Base-by-base conservation (phyloP, 352 stramenopile genomes). In the Phytophthora ramorum region DNA sequence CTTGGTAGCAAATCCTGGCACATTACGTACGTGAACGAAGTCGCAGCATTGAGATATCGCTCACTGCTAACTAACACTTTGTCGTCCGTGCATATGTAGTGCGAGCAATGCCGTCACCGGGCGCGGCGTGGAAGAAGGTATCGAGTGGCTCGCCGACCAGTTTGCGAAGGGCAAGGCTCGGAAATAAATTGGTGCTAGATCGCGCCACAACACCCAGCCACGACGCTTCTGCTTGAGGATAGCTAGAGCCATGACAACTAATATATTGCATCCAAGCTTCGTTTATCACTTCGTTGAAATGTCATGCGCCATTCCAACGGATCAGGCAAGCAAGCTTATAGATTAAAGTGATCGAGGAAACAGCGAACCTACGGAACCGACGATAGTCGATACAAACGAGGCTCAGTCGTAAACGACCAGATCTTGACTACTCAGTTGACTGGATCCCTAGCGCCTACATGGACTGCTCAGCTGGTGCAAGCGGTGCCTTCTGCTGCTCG, bases 101-200 rank as follows among this genome's bases (percentile, higher is more conserved):
- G 83, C 81, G 49, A 95, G 87, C 80, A 93, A 96, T 64, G 87
- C 89, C 7, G 76, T 93, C 56, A 92, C 83, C 2, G 89, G 89
- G 0, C 71, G 83, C 19, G 89, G 89, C 19, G 77, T 96, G 35
- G 82, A 92, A 61, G 87, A 96, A 73, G 89, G 87, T 19, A 80
- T 96, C 38, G 69, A 85, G 46, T 96, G 89, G 89, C 84, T 96
- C 19, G 82, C 85, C 1, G 81, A 92, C 55, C 80, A 92, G 43
- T 86, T 96, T 28, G 69, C 71, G 44, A 92, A 91, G 46, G 57
- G 51, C 17, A 89, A 89, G 58, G 78, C 75, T 16, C 58, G 84
- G 47, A 91, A 91, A 59, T 91, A 35, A 71, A 38, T 19, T 22
- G 9, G 22, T 43, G 20, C 38, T 41, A 54, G 38, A 22, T 7